Conservation (phyloP, 2,329 filamentous ascomycete species). For the Hirsutella minnesotensis region DNA sequence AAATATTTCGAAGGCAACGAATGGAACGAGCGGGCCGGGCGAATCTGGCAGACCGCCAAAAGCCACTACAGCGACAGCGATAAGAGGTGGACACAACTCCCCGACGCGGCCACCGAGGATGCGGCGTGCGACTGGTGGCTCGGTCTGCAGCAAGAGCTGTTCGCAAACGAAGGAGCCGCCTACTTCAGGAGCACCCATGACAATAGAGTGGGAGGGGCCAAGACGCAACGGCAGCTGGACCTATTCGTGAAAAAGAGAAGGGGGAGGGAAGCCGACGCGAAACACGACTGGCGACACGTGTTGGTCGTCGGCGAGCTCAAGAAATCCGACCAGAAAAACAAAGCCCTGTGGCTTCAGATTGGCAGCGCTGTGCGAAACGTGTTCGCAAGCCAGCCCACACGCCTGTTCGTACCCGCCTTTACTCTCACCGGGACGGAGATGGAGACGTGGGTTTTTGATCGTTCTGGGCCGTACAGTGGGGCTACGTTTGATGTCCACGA, state of each 20-base stretch:
- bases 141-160: background rate
- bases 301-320: background rate
- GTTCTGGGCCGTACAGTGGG: constrained; percentile 3
- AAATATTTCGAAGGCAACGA: background rate
- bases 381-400: background rate
- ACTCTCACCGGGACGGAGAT: constrained; percentile 1
- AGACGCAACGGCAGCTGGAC: background rate
- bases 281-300: background rate
- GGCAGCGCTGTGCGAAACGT: background rate
- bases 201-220: background rate
- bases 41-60: background rate
- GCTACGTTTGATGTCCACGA: constrained; percentile 2
- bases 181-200: background rate
- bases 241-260: background rate
- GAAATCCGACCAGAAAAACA: background rate
- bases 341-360: background rate
- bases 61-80: background rate
- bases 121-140: background rate
- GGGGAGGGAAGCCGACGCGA: background rate
- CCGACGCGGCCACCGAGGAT: background rate
- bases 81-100: background rate
- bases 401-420: background rate
- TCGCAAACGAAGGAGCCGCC: background rate
- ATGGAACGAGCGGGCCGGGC: background rate
- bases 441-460: constrained; percentile 3